These are phyloP conservation scores for Pythium guiyangense DNA, from an alignment of 352 stramenopile species.

Conservation along the genomic window DNA sequence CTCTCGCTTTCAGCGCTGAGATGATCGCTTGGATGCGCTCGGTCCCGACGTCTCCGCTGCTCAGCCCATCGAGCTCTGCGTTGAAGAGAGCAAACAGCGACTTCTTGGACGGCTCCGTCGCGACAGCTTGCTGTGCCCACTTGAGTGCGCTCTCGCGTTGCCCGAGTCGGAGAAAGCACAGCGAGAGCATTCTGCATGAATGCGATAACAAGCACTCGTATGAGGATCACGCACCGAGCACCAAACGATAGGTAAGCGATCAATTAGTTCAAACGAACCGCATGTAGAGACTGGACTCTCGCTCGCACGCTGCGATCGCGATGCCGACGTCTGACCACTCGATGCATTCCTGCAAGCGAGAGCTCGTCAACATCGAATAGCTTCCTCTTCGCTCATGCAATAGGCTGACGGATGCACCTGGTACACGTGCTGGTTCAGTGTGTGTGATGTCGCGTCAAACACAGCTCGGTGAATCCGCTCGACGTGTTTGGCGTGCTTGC, in stretches of 20 bases:
- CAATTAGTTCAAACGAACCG: slow-evolving; percentile 20
- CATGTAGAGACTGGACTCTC: slow-evolving; percentile 43
- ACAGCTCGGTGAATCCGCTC: slow-evolving; percentile 30
- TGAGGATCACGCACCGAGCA: not conserved
- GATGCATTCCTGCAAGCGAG: slow-evolving; percentile 33
- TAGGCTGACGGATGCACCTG: slow-evolving; percentile 26
- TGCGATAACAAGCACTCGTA: too few species aligned
- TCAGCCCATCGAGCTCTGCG: slow-evolving; percentile 20
- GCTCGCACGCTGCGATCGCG: slow-evolving; percentile 14
- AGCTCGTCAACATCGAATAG: not conserved
- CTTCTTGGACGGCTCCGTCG: slow-evolving; percentile 48
- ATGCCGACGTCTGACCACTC: slow-evolving; percentile 38
- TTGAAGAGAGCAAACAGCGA: slow-evolving; percentile 59
- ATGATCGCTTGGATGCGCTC: slow-evolving; percentile 20
- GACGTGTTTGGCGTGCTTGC: slow-evolving; percentile 9
- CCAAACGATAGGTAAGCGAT: not conserved
- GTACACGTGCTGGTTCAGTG: slow-evolving; percentile 29
- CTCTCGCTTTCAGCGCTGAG: slow-evolving; percentile 28
- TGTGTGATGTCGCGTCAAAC: slow-evolving; percentile 41
- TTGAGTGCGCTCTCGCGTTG: slow-evolving; percentile 21
- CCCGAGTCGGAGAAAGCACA: slow-evolving; percentile 34
- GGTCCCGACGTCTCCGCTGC: slow-evolving; percentile 7
- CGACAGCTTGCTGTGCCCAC: slow-evolving; percentile 44
- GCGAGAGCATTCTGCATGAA: slow-evolving; percentile 23
- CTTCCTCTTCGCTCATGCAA: not conserved